Evolutionary conservation across 2,329 filamentous ascomycete species (phyloP).

Genomic region (Zalaria sp.): DNA sequence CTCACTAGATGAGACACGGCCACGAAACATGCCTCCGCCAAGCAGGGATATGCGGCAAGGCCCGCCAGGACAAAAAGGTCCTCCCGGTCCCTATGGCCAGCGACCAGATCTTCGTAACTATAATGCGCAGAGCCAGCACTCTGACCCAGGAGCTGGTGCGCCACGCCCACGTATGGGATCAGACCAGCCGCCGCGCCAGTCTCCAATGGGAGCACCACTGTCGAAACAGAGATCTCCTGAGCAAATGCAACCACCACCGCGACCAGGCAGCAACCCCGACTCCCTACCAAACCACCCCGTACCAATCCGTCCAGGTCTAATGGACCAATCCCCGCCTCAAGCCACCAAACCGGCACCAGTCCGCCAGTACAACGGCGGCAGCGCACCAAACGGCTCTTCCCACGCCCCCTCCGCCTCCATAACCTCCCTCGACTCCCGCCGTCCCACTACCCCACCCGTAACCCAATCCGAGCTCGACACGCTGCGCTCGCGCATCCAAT

Average conservation of each 20-base stretch:
- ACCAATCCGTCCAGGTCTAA: slow-evolving; percentile 39
- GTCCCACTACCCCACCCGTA: slow-evolving; percentile 39
- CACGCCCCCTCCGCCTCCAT: neutral
- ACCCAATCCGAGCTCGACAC: slow-evolving; percentile 66
- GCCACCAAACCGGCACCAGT: slow-evolving; percentile 35
- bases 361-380: slow-evolving; percentile 34
- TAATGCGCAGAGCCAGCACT: neutral
- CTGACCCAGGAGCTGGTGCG: slow-evolving; percentile 9
- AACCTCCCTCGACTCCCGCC: slow-evolving; percentile 3
- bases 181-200: slow-evolving; percentile 6
- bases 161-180: slow-evolving; percentile 10
- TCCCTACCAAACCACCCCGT: slow-evolving; percentile 40
- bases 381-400: slow-evolving; percentile 8
- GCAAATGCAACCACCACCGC: slow-evolving; percentile 5
- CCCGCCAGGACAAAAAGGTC: too few species aligned
- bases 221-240: slow-evolving; percentile 12
- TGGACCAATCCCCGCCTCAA: slow-evolving; percentile 18
- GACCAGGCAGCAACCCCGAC: slow-evolving; percentile 33
- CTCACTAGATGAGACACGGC: too few species aligned
- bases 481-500: slow-evolving; percentile 54
- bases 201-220: slow-evolving; percentile 10
- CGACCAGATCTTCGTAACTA: slow-evolving; percentile 4
- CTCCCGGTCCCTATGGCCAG: slow-evolving; percentile 1
- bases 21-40: too few species aligned
- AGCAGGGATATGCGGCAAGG: too few species aligned